These are phyloP conservation scores for Kurtzmaniella fragi DNA, from an alignment of 805 yeast species.

Conservation along the genomic window DNA sequence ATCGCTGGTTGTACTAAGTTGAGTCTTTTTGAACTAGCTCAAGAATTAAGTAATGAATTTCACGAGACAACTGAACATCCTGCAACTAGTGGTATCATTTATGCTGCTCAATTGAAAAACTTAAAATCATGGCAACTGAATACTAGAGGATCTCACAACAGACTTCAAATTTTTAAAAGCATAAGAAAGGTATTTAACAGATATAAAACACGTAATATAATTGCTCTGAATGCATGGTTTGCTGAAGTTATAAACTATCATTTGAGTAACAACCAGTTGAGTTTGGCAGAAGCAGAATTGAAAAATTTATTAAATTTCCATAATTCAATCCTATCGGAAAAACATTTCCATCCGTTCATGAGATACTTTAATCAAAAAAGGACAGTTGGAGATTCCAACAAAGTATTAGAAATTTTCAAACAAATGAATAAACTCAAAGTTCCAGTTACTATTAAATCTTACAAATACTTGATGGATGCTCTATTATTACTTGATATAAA, in stretches of 20 bases:
- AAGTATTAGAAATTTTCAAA: slow-evolving; percentile 25
- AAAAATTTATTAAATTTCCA: slow-evolving; percentile 9
- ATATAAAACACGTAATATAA: slow-evolving; percentile 1
- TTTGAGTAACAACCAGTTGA: slow-evolving; percentile 10
- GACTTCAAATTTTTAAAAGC: background rate
- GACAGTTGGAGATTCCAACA: slow-evolving; percentile 15
- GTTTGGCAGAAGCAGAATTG: slow-evolving; percentile 17
- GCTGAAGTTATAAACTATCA: slow-evolving; percentile 23
- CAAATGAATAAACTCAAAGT: slow-evolving; percentile 26
- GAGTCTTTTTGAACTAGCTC: slow-evolving; percentile 30
- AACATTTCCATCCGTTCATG: slow-evolving; percentile 26
- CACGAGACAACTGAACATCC: slow-evolving; percentile 26
- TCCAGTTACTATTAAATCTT: slow-evolving; percentile 21
- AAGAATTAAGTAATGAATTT: slow-evolving; percentile 24
- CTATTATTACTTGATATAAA: slow-evolving; percentile 14
- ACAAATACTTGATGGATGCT: slow-evolving; percentile 26
- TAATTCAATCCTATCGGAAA: slow-evolving; percentile 16
- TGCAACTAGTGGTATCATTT: slow-evolving; percentile 21
- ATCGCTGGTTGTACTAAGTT: slow-evolving; percentile 24
- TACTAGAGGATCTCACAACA: background rate
- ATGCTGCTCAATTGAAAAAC: slow-evolving; percentile 24
- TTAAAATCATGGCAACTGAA: slow-evolving; percentile 22
- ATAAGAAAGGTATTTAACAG: slow-evolving; percentile 1
- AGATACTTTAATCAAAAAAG: slow-evolving; percentile 12
- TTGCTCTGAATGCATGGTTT: slow-evolving; percentile 9